These are phyloP conservation scores for Kuraishia hungarica DNA, from an alignment of 805 yeast species.

Conservation along the genomic window DNA sequence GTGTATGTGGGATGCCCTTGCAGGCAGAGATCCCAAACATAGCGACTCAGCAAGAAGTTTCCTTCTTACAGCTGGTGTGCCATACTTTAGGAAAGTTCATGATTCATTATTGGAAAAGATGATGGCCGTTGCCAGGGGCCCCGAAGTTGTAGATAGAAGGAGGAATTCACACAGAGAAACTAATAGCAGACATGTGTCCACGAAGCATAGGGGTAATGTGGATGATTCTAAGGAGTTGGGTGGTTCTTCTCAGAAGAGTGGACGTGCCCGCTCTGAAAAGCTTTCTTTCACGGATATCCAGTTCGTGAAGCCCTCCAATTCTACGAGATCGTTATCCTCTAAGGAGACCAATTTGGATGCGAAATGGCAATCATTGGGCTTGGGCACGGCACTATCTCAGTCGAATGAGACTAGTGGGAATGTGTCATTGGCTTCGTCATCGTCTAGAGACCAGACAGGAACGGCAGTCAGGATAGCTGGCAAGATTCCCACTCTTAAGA, in stretches of 20 bases:
- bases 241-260: background rate
- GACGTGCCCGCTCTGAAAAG: background rate
- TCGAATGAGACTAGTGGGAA: background rate
- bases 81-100: slow-evolving; percentile 20
- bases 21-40: slow-evolving; percentile 16
- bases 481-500: background rate
- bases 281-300: background rate
- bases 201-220: background rate
- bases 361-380: background rate
- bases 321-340: background rate
- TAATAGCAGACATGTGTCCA: background rate
- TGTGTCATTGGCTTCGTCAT: background rate
- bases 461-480: background rate
- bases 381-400: background rate
- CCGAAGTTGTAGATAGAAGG: slow-evolving; percentile 9
- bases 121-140: slow-evolving; percentile 20
- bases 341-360: background rate
- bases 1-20: slow-evolving; percentile 24
- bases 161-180: background rate
- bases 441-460: background rate
- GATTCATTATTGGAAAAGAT: slow-evolving; percentile 16
- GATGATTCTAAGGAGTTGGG: too few species aligned
- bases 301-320: background rate
- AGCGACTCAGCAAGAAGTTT: slow-evolving; percentile 18
- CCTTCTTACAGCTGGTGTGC: slow-evolving; percentile 17